phyloP scores from a whole-genome alignment of 345 rosid genomes.

The Eucalyptus urophylla region DNA sequence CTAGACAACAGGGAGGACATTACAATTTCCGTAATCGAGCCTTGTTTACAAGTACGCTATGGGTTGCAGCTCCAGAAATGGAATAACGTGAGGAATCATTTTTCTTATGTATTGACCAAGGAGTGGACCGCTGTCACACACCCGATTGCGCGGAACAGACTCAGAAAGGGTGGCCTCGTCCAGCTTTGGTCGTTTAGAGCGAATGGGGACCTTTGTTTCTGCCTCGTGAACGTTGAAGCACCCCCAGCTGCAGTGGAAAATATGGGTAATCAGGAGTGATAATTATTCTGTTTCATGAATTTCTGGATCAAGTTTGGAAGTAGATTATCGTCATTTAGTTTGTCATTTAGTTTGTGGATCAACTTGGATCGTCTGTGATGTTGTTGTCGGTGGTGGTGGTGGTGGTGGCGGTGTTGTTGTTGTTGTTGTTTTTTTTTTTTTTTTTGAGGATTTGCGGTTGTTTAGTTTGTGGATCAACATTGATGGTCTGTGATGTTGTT shows the following conservation, averaged over 20 bases:
- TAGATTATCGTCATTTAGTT: no score
- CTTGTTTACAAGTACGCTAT: neutral
- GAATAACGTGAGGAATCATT: rapidly evolving
- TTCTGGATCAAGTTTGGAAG: no score
- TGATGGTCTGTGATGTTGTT: no score
- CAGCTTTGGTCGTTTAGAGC: neutral
- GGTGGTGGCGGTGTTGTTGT: no score
- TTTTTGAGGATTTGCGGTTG: no score
- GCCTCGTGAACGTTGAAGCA: neutral
- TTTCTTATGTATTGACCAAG: neutral
- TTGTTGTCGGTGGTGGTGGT: no score
- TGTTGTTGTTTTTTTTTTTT: no score
- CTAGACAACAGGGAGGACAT: rapidly evolving
- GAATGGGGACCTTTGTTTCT: neutral
- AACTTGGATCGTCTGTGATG: no score
- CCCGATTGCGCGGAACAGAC: rapidly evolving
- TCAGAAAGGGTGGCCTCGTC: neutral
- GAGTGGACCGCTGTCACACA: neutral
- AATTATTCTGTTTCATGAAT: rapidly evolving
- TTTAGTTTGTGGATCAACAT: no score
- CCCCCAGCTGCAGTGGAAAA: rapidly evolving
- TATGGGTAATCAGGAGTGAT: neutral
- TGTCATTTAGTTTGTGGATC: no score
- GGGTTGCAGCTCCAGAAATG: neutral
- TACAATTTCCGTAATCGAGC: neutral